Conservation (phyloP, 164 flowering plant species). For the Platanus orientalis region DNA sequence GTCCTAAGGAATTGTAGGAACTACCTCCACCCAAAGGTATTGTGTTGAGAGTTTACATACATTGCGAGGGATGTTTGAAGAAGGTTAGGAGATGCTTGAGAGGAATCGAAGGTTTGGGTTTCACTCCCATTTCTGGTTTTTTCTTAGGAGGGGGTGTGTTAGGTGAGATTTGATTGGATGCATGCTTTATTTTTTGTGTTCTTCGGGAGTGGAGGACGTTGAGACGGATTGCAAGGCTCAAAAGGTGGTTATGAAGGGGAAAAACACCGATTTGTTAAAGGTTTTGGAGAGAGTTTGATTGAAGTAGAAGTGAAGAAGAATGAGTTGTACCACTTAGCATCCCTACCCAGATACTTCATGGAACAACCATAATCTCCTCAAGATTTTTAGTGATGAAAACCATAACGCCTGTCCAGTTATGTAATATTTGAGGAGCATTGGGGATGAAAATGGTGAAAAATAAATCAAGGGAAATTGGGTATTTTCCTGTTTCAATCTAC, state of each 20-base stretch:
- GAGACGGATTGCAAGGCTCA: constrained; percentile 47
- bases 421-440: constrained; percentile 16
- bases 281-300: constrained; percentile 53
- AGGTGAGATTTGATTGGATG: not conserved
- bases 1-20: constrained; percentile 21
- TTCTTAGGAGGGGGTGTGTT: not conserved
- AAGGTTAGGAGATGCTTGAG: constrained; percentile 52
- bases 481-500: not conserved
- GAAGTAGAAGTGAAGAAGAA: constrained; percentile 35
- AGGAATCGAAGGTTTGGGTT: constrained; percentile 42
- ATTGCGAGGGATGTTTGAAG: constrained; percentile 66
- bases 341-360: constrained; percentile 27
- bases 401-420: constrained; percentile 47
- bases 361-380: constrained; percentile 26
- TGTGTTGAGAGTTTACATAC: constrained; percentile 57
- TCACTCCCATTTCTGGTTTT: not conserved
- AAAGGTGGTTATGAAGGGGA: constrained; percentile 66
- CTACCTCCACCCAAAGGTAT: constrained; percentile 50
- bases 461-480: no score
- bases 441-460: no score
- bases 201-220: constrained; percentile 56
- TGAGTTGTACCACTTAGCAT: constrained; percentile 25
- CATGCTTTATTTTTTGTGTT: not conserved
- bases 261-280: constrained; percentile 64
- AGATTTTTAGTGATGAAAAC: constrained; percentile 54